Percentiles rank a stretch among this genome's conserved stretches.
Evolutionary conservation across 1,284 basidiomycete species (phyloP).

Genomic region (Sparassis latifolia): DNA sequence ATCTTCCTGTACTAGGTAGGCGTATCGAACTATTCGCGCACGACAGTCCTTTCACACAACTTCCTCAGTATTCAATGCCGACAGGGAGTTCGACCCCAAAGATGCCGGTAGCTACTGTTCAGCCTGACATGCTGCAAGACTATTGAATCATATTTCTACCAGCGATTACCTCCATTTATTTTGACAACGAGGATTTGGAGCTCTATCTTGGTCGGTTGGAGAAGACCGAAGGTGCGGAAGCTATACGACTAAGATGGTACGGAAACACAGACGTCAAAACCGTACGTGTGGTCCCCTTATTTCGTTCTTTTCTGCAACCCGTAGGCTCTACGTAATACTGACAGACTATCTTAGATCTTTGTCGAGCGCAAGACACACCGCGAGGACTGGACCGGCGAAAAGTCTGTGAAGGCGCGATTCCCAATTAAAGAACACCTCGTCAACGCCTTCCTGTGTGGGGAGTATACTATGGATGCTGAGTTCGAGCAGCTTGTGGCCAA

Average conservation of each 20-base stretch:
- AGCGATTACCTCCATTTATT: slow-evolving; percentile 88
- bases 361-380: slow-evolving; percentile 98
- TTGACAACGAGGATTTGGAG: slow-evolving; percentile 94
- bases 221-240: slow-evolving; percentile 98
- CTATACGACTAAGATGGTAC: slow-evolving; percentile 95
- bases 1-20: slow-evolving; percentile 87
- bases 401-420: slow-evolving; percentile 97
- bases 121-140: not conserved
- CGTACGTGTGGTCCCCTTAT: slow-evolving; percentile 31
- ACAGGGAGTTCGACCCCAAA: slow-evolving; percentile 88
- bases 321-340: not conserved
- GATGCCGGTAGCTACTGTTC: slow-evolving; percentile 63
- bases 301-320: not conserved
- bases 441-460: slow-evolving; percentile 86
- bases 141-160: not conserved
- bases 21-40: slow-evolving; percentile 1
- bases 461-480: slow-evolving; percentile 92
- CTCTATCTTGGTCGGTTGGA: slow-evolving; percentile 97
- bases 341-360: slow-evolving; percentile 61
- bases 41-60: too few relatives aligned
- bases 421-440: slow-evolving; percentile 94
- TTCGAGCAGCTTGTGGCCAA: slow-evolving; percentile 86
- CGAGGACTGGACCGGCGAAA: slow-evolving; percentile 99
- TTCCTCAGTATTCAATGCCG: slow-evolving; percentile 81
- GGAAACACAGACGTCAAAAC: slow-evolving; percentile 85